These are phyloP conservation scores for Geotrichum phurueaensis DNA, from an alignment of 1,139 yeast genomes.

Conservation along the genomic window DNA sequence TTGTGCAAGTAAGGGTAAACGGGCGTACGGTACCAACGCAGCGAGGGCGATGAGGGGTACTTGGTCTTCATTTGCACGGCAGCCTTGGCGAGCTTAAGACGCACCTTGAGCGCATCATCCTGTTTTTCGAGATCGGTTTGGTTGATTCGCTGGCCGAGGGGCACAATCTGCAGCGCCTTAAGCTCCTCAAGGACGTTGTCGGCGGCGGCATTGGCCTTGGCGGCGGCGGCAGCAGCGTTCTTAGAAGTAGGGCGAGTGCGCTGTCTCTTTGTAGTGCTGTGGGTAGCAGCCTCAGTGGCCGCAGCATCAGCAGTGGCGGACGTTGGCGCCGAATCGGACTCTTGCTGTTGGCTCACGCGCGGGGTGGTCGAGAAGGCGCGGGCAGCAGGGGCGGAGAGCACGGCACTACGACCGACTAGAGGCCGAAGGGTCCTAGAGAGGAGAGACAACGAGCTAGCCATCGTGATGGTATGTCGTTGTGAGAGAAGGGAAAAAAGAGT, in stretches of 20 bases:
- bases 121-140: conserved; percentile 70
- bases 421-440: neutral
- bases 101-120: conserved; percentile 65
- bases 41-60: conserved; percentile 81
- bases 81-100: conserved; percentile 65
- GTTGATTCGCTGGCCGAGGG: conserved; percentile 29
- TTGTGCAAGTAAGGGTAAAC: conserved; percentile 80
- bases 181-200: conserved; percentile 23
- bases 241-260: conserved; percentile 20
- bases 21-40: conserved; percentile 86
- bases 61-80: conserved; percentile 65
- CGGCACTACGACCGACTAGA: neutral
- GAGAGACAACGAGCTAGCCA: neutral
- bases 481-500: neutral
- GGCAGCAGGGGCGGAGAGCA: neutral
- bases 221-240: conserved; percentile 17
- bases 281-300: neutral
- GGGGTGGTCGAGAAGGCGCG: neutral
- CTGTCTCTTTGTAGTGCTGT: conserved; percentile 14
- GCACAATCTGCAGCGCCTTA: conserved; percentile 25
- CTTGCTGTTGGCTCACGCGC: neutral
- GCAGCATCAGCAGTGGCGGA: neutral
- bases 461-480: neutral
- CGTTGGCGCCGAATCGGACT: neutral
- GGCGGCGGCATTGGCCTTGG: conserved; percentile 18